Conservation (phyloP, 345 rosid species). For the Cardamine chenopodiifolia region DNA sequence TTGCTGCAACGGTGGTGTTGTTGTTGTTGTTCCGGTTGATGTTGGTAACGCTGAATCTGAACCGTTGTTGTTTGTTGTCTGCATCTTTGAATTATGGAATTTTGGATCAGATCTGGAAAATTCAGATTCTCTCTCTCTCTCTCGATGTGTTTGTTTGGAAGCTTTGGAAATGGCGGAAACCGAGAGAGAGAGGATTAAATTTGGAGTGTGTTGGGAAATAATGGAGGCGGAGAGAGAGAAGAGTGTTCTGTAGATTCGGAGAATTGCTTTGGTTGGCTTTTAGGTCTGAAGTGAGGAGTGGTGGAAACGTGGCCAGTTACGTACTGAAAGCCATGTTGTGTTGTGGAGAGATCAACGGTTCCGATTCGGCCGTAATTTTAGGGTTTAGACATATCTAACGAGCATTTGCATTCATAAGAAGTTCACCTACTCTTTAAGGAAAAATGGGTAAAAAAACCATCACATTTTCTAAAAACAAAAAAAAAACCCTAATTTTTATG, state of each 20-base stretch:
- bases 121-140: constrained; percentile 6
- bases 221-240: constrained; percentile 46
- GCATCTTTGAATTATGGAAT: constrained; percentile 35
- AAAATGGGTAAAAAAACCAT: too few species aligned
- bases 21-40: constrained; percentile 43
- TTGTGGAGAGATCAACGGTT: constrained; percentile 31
- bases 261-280: constrained; percentile 30
- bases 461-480: too few species aligned
- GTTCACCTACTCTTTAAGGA: too few species aligned
- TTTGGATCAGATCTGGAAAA: constrained; percentile 35
- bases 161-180: constrained; percentile 17
- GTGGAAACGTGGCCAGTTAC: constrained; percentile 41
- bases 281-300: constrained; percentile 36
- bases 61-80: constrained; percentile 46
- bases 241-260: constrained; percentile 27
- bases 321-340: not conserved
- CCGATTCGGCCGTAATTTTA: constrained; percentile 34
- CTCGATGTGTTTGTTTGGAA: not conserved
- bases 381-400: too few species aligned
- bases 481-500: too few species aligned
- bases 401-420: too few species aligned
- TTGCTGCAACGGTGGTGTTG: constrained; percentile 48
- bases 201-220: constrained; percentile 1
- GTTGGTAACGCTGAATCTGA: constrained; percentile 46
- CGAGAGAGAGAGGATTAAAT: constrained; percentile 42